Evolutionary conservation across 2,329 filamentous ascomycete species (phyloP), one percentile per base, ranked within the genome.

Genomic region (Talaromyces piceae): DNA sequence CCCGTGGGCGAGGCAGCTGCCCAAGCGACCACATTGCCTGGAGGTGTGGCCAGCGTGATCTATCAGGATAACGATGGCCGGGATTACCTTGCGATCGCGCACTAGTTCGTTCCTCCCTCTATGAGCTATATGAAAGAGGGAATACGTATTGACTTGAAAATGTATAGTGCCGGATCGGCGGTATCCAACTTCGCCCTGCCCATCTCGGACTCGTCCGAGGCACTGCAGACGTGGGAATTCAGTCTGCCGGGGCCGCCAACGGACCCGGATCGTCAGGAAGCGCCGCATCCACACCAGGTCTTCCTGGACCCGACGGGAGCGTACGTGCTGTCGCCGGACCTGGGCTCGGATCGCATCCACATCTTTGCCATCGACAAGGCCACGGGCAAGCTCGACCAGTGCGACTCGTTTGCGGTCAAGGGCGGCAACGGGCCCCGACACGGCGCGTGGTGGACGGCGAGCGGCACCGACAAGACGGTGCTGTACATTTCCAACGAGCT

Each of bases 341-440:
- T 90, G 4, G 81, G 84, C 37, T 74, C 78, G 0, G 85, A 88
- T 58, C 59, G 80, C 5, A 65, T 87, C 45, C 81, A 79, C 56
- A 67, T 80, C 71, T 87, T 79, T 63, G 61, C 68, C 50, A 73
- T 84, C 59, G 67, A 80, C 56, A 58, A 60, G 1, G 56, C 60
- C 1, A 69, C 63, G 2, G 73, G 74, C 5, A 72, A 75, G 27
- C 68, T 79, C 6, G 60, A 60, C 16, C 65, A 73, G 55, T 73
- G 71, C 27, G 23, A 71, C 77, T 6, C 65, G 79, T 30, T 56
- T 30, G 57, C 58, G 6, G 60, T 64, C 64, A 75, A 48, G 56
- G 33, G 30, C 70, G 83, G 82, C 13, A 78, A 75, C 31, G 86
- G 86, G 0, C 86, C 85, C 1, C 74, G 84, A 27, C 84, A 88